Evolutionary conservation across 2,329 filamentous ascomycete genomes (phyloP), one percentile per base, ranked within the genome.

Genomic region (Fusarium tuaranense): DNA sequence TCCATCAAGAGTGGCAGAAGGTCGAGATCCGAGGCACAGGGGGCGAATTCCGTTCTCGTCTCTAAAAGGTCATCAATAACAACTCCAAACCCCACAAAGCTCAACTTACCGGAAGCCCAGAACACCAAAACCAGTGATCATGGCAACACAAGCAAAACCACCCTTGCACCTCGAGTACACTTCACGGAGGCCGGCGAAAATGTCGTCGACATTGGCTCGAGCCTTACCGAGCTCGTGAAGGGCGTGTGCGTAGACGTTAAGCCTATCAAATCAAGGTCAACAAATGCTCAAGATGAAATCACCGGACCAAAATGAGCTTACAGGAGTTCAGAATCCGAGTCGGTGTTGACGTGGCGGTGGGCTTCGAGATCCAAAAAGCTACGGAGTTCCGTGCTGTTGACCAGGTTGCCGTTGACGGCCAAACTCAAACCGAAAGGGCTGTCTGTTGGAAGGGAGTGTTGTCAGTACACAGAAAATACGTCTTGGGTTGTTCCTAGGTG

Each of bases 211-310:
- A 79, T 96, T 96, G 72, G 94, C 92, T 84, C 94, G 92, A 65
- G 92, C 90, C 84, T 97, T 96, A 78, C 93, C 92, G 34, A 93
- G 94, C 83, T 95, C 91, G 74, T 93, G 92, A 59, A 97, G 88
- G 81, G 94, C 93, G 82, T 93, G 91, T 20, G 95, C 95, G 76
- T 96, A 97, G 77, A 97, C 89, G 82, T 98, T 98, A 69, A 98
- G 87, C 87, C 81, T 82, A 69, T 88, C 90, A 86, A 13, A 18
- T 16, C n/a, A 32, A n/a, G 38, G 39, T 62, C 5, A 62, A 20
- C n/a, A 32, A 13, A 16, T 32, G 18, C 2, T 16, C 12, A 30
- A 16, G 5, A 32, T 2, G 7, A 34, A 8, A 4, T 2, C 8
- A 1, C n/a, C 8, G 5, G 14, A 34, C 4, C 12, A 61, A 10